Base-by-base conservation (phyloP, 2,329 filamentous ascomycete genomes). In the Mariannaea elegans region DNA sequence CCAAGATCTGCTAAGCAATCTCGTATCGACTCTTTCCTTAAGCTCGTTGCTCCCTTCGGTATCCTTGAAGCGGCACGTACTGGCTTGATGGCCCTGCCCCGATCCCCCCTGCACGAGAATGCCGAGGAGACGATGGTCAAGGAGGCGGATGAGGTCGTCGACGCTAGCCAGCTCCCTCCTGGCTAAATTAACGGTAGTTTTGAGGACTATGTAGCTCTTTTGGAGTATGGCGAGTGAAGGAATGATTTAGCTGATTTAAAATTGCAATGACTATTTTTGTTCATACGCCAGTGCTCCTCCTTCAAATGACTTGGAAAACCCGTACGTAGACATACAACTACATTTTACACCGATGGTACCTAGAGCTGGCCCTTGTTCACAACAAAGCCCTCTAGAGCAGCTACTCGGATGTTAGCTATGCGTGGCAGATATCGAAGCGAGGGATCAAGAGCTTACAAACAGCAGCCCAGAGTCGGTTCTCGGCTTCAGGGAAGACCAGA, bases 11-110 rank as follows among this genome's bases (percentile, higher is more conserved):
- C 95, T 61, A 99, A 99, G 80, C 94, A 93, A 32, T 87, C 84
- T 63, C 90, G 95, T 78, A 97, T 99, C 74, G 93, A 99, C 79
- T 97, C 93, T 2, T 99, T 97, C 83, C 90, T 99, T 80, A 99
- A 98, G 82, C 86, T 99, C 63, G 89, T 99, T 73, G 85, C 88
- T 57, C 94, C 94, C 12, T 99, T 98, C 76, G 95, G 95, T 73
- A 97, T 99, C 69, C 85, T 99, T 50, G 95, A 99, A 81, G 97
- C 94, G 49, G 93, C 94, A 50, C 88, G 95, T 62, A 98, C 95
- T 58, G 95, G 95, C 76, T 85, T 99, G 59, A 99, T 98, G 94
- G 95, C 95, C 46, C 84, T 99, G 66, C 95, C 95, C 58, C 90
- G 95, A 67, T 97, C 95, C 32, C 95, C 95, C 36, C 87, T 99